Conservation (phyloP, 768 basidiomycete genomes). For the Favolaschia claudopus region DNA sequence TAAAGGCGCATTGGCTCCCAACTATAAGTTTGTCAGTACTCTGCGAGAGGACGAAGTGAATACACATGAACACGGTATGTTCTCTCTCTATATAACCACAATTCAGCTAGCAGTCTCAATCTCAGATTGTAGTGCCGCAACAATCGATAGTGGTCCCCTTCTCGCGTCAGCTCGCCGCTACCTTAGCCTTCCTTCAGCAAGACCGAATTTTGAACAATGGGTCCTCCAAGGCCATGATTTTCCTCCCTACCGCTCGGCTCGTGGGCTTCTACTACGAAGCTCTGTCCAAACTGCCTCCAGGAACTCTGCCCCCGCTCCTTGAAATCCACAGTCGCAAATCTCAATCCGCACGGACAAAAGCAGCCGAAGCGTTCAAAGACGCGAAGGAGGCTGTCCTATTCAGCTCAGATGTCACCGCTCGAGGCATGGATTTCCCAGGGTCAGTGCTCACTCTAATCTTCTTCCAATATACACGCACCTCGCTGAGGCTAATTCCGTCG, state of each 20-base stretch:
- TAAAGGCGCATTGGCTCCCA: constrained; percentile 29
- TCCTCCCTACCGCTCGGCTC: constrained; percentile 67
- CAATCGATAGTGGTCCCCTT: constrained; percentile 51
- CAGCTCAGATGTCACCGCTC: constrained; percentile 65
- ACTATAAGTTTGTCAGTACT: constrained; percentile 63
- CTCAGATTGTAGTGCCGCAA: constrained; percentile 50
- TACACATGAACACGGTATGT: constrained; percentile 66
- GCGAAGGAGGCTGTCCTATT: constrained; percentile 54
- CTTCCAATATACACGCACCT: not conserved
- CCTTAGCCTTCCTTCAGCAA: constrained; percentile 46
- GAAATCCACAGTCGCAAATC: constrained; percentile 67
- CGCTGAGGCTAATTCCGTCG: constrained; percentile 33
- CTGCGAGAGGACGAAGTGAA: constrained; percentile 63
- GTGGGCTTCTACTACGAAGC: constrained; percentile 26
- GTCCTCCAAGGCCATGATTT: constrained; percentile 61
- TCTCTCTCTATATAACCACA: not conserved
- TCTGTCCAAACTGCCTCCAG: constrained; percentile 16
- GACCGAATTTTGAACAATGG: constrained; percentile 39
- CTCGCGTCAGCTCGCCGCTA: constrained; percentile 48
- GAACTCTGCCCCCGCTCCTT: constrained; percentile 45
- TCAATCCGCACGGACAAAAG: constrained; percentile 55
- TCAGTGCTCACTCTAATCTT: constrained; percentile 30
- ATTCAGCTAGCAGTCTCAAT: not conserved
- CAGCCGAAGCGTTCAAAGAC: constrained; percentile 56
- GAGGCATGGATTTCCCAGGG: constrained; percentile 76